Percentiles rank a stretch among this genome's conserved stretches.
Conservation (phyloP, 768 basidiomycete species). For the Glaciozyma antarctica region DNA sequence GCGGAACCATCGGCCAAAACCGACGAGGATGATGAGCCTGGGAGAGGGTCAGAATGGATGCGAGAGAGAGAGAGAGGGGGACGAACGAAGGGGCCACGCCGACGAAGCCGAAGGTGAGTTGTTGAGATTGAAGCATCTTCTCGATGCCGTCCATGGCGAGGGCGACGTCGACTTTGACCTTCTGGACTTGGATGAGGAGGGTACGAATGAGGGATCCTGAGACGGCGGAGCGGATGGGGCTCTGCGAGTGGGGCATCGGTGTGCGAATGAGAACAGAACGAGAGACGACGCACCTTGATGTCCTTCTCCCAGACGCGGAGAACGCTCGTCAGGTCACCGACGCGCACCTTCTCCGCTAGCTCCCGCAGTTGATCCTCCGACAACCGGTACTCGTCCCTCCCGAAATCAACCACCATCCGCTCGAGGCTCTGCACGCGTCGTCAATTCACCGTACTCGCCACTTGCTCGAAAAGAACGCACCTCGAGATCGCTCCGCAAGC, state of each 20-base stretch:
- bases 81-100: conserved; percentile 55
- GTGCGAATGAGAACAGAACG: neutral
- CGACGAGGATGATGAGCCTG: conserved; percentile 56
- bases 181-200: conserved; percentile 85
- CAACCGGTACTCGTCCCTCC: conserved; percentile 66
- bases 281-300: conserved; percentile 50
- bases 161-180: conserved; percentile 91
- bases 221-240: conserved; percentile 70
- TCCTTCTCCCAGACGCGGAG: conserved; percentile 83
- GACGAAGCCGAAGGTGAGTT: conserved; percentile 69
- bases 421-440: conserved; percentile 61
- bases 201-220: conserved; percentile 71
- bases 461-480: conserved; percentile 40
- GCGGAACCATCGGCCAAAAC: conserved; percentile 50
- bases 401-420: conserved; percentile 80
- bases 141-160: conserved; percentile 85
- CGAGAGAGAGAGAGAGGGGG: neutral
- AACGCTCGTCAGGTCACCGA: conserved; percentile 79
- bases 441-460: neutral
- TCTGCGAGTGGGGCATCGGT: conserved; percentile 30
- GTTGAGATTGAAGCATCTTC: conserved; percentile 67
- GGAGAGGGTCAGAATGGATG: conserved; percentile 60
- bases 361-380: conserved; percentile 53
- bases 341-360: conserved; percentile 56
- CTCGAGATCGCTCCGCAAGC: conserved; percentile 73